Evolutionary conservation across 1,284 basidiomycete species (phyloP), one percentile per base, ranked within the genome.

Genomic region (Ustilago trichophora): DNA sequence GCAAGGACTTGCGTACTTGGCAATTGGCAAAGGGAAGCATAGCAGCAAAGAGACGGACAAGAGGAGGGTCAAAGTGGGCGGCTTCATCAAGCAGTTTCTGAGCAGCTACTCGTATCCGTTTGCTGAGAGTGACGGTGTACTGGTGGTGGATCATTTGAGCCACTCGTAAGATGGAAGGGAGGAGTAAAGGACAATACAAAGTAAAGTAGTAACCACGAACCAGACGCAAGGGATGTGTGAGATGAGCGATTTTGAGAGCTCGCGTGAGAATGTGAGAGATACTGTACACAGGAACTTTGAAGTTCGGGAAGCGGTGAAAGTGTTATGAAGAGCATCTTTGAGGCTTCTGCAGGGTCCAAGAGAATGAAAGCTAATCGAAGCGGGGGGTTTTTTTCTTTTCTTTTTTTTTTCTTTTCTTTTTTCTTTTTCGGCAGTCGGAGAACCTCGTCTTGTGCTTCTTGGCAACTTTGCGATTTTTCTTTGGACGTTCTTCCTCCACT

Each of bases 21-120:
- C 98, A 27, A 91, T 98, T 4, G 95, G 96, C 10, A 92, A 96
- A 82, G 93, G 94, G 81, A 94, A 93, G 82, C 95, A 98, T 80
- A 93, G 91, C 1, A 93, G 91, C 3, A 90, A 88, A 25, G 91
- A 93, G 77, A 84, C 87, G 13, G 86, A 85, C 12, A 87, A 92
- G 43, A 91, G 93, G 31, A 87, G 91, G 2, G 91, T 90, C 26
- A 89, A 91, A 60, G 86, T 98, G 11, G 90, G 89, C 4, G 87
- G 89, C 2, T 91, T 90, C 15, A 88, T 97, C 35, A 89, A 91
- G 71, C 91, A 92, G 79, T 95, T 90, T 87, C 83, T 97, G 41
- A 89, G 91, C 73, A 88, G 90, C 49, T 97, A 92, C 91, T 91
- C 65, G 37, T 77, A 73, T 65, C 91, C 94, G n/a, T 95, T 92